These are phyloP conservation scores for Ascochyta fabae DNA, from an alignment of 2,329 filamentous ascomycete species.

Conservation along the genomic window DNA sequence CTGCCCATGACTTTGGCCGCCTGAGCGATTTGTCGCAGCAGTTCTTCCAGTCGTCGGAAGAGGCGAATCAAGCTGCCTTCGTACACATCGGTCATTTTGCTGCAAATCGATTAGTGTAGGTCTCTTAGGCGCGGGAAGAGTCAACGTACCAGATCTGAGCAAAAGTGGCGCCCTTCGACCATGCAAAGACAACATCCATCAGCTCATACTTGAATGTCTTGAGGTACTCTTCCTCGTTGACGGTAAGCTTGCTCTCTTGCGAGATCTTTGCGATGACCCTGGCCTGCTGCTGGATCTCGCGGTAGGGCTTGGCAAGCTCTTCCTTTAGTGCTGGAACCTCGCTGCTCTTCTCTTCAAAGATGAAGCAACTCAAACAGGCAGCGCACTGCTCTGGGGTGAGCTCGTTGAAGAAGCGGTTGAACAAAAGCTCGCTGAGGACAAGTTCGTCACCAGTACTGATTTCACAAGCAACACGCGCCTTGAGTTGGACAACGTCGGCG, in stretches of 20 bases:
- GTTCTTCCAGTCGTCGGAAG: constrained; percentile 93
- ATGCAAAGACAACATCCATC: constrained; percentile 94
- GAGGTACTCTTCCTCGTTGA: constrained; percentile 96
- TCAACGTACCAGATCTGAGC: constrained; percentile 86
- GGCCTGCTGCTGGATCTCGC: constrained; percentile 86
- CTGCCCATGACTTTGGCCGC: constrained; percentile 98
- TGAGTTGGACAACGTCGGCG: constrained; percentile 91
- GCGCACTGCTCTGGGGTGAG: constrained; percentile 86
- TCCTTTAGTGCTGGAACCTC: constrained; percentile 75
- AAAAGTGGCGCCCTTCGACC: constrained; percentile 90
- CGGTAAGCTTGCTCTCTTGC: constrained; percentile 87
- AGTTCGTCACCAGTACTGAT: constrained; percentile 97
- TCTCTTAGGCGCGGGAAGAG: background rate
- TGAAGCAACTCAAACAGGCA: constrained; percentile 87
- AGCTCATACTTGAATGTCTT: constrained; percentile 89
- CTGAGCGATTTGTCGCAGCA: constrained; percentile 92
- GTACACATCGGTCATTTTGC: constrained; percentile 99
- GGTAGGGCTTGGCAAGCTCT: constrained; percentile 83
- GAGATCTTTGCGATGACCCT: constrained; percentile 90
- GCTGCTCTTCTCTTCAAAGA: constrained; percentile 95
- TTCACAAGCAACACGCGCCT: constrained; percentile 96
- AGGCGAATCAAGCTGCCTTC: constrained; percentile 95
- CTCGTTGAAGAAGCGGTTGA: constrained; percentile 98
- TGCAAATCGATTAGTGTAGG: constrained; percentile 47
- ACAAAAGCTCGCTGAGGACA: constrained; percentile 88